Percentiles rank a stretch among this genome's conserved stretches.
phyloP scores from a whole-genome alignment of 176 grass and related monocot genomes.

The Panicum miliaceum region DNA sequence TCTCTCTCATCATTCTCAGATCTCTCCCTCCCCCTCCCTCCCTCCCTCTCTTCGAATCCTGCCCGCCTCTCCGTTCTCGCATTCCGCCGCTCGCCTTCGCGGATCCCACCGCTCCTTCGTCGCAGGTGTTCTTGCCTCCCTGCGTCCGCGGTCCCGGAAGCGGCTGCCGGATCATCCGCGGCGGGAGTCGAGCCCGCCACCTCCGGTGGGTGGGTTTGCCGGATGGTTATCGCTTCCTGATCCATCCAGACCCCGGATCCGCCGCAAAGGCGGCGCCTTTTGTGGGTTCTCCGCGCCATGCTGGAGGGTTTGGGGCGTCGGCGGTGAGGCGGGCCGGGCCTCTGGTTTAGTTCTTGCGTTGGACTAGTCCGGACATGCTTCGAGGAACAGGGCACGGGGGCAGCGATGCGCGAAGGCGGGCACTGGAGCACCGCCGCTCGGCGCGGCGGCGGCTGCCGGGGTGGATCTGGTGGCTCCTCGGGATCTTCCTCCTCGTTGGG shows the following conservation, averaged over 20 bases:
- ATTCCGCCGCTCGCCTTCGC: slow-evolving; percentile 31
- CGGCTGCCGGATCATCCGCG: slow-evolving; percentile 15
- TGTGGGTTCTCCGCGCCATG: slow-evolving; percentile 36
- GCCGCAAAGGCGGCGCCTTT: slow-evolving; percentile 54
- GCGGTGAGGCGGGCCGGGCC: slow-evolving; percentile 28
- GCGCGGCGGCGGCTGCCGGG: slow-evolving; percentile 62
- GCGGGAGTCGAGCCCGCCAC: slow-evolving; percentile 15
- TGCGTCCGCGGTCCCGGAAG: slow-evolving; percentile 24
- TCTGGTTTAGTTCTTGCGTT: slow-evolving; percentile 30
- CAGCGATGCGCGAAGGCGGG: slow-evolving; percentile 64
- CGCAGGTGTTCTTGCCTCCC: slow-evolving; percentile 29
- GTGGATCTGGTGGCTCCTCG: slow-evolving; percentile 93
- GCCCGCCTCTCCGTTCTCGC: slow-evolving; percentile 35
- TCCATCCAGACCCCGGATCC: slow-evolving; percentile 40
- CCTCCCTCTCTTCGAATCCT: slow-evolving; percentile 44
- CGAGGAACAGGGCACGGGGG: slow-evolving; percentile 13
- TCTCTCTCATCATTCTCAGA: slow-evolving; percentile 44
- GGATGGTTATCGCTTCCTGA: slow-evolving; percentile 37
- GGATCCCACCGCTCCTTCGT: slow-evolving; percentile 40
- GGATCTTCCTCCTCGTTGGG: slow-evolving; percentile 73
- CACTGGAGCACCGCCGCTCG: slow-evolving; percentile 70
- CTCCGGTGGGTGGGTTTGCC: background rate
- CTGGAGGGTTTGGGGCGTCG: slow-evolving; percentile 22
- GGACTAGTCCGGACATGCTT: slow-evolving; percentile 7
- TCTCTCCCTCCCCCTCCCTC: slow-evolving; percentile 46